These are phyloP conservation scores for Emmonsia crescens DNA, from an alignment of 2,329 filamentous ascomycete genomes.

Conservation along the genomic window DNA sequence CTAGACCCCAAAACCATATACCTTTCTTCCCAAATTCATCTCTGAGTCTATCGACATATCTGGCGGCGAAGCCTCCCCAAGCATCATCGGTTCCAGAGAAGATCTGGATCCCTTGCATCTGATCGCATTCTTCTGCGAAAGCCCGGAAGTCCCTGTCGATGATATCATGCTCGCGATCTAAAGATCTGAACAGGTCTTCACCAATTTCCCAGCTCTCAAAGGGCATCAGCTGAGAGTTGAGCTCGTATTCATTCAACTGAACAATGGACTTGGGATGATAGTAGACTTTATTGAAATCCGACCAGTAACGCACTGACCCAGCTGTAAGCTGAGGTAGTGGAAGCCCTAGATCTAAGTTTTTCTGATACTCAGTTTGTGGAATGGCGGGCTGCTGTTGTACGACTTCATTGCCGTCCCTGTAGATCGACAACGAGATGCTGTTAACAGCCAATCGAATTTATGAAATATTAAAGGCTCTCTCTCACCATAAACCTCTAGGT, in stretches of 20 bases:
- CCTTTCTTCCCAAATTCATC: constrained; percentile 86
- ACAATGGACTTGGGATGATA: constrained; percentile 82
- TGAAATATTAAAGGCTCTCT: constrained; percentile 1
- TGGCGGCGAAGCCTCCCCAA: constrained; percentile 66
- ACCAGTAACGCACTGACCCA: constrained; percentile 83
- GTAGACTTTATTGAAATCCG: constrained; percentile 85
- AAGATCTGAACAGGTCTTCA: constrained; percentile 59
- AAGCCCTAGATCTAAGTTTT: constrained; percentile 62
- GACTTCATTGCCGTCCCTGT: constrained; percentile 55
- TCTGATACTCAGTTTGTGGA: constrained; percentile 62
- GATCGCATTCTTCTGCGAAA: constrained; percentile 88
- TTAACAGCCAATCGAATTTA: neutral
- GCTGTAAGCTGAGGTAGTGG: constrained; percentile 53
- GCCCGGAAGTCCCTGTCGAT: constrained; percentile 81
- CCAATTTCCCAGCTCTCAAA: constrained; percentile 69
- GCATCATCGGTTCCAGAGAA: constrained; percentile 63
- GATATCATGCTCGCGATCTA: constrained; percentile 73
- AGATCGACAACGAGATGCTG: neutral
- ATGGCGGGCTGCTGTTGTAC: constrained; percentile 61
- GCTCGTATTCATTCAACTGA: constrained; percentile 77
- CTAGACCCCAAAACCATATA: constrained; percentile 78
- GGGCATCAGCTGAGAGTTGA: constrained; percentile 67
- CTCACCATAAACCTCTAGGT: constrained; percentile 36
- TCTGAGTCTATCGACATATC: constrained; percentile 64
- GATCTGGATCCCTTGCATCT: constrained; percentile 77